Evolutionary conservation across 495 filamentous ascomycete species (phyloP), one percentile per base, ranked within the genome.

Genomic region (Clavariopsis aquatica): DNA sequence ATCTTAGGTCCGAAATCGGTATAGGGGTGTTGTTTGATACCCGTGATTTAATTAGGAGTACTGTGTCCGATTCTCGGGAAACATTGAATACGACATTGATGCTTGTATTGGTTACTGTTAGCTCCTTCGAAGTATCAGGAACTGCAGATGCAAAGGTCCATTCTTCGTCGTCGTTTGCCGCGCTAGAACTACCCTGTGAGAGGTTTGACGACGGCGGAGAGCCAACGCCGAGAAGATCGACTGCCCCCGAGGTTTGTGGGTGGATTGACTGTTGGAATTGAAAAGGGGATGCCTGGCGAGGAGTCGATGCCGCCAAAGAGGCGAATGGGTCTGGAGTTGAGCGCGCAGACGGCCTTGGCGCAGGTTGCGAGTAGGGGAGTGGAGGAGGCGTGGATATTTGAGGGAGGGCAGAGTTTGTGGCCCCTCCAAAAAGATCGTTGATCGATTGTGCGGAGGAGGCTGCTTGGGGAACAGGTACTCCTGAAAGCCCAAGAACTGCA

Each of bases 81-180:
- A 78, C 52, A 70, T 66, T 75, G 67, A 87, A 87, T n/a, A 80
- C 75, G 45, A 86, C 76, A 19, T 76, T 76, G 28, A 88, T 75
- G 20, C 75, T 75, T 20, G 81, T 81, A 68, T 84, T 82, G 51
- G 82, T 75, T 57, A 93, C 86, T 8, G 79, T 71, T 15, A 96
- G 72, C 15, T 82, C 79, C 62, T 92, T 84, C 0, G 80, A 78
- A 26, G 80, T 84, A 12, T 88, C 84, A 0, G 92, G 92, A 2
- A 98, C 78, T 0, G 94, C 89, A 4, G 94, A 97, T 8, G 90
- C 82, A 71, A 98, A 98, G 36, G 86, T 85, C 94, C 94, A 98
- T 69, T 98, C 94, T 65, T 98, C 94, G 22, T 91, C 88, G 28
- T 87, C 55, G 47, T 60, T 65, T 26, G 73, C 23, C 20, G 72